A percentile compares a stretch with the other conserved stretches of the same genome.
Conservation (phyloP, 345 rosid genomes). For the Sisymbrium irio region DNA sequence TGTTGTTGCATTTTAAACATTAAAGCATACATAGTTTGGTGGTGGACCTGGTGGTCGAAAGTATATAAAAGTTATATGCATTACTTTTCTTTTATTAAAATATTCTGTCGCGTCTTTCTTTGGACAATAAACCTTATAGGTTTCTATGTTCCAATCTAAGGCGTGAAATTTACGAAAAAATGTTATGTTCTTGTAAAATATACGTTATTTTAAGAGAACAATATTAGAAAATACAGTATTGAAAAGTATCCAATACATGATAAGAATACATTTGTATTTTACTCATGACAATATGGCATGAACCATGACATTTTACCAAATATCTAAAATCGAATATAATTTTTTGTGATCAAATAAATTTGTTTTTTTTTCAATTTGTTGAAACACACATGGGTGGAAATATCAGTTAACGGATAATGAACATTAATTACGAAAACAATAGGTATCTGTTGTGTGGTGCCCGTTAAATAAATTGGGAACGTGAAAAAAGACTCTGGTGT, state of each 20-base stretch:
- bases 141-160: not conserved
- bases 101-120: not conserved
- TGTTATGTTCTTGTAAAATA: too few relatives aligned
- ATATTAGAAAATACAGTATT: not conserved
- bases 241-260: not conserved
- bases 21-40: not conserved
- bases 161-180: not conserved
- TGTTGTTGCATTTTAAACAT: too few relatives aligned
- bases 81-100: too few relatives aligned
- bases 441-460: not conserved
- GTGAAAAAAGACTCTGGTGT: conserved; percentile 20
- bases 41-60: conserved; percentile 14
- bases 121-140: not conserved
- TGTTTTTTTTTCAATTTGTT: too few relatives aligned
- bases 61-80: not conserved
- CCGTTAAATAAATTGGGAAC: not conserved
- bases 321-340: not conserved
- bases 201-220: not conserved
- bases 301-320: not conserved
- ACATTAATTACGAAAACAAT: not conserved
- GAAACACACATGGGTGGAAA: not conserved
- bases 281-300: not conserved
- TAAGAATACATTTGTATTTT: not conserved
- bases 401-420: not conserved
- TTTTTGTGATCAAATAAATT: not conserved